phyloP scores from a whole-genome alignment of 1,284 basidiomycete genomes.

The Sporisorium reilianum region DNA sequence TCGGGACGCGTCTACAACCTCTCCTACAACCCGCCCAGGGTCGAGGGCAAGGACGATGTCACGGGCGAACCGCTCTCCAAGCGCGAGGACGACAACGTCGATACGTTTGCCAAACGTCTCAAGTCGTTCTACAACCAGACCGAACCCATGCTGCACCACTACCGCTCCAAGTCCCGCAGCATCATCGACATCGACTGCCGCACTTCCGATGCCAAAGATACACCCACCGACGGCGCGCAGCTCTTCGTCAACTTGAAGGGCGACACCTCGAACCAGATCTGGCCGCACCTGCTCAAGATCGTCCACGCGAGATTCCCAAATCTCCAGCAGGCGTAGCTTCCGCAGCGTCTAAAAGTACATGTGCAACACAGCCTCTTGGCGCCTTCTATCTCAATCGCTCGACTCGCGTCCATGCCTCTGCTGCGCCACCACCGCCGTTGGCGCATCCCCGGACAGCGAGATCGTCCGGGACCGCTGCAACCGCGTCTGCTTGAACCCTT shows the following conservation, averaged over 20 bases:
- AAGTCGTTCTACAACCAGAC: conserved; percentile 87
- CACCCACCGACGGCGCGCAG: conserved; percentile 8
- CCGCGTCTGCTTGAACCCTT: conserved; percentile 27
- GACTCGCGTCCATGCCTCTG: neutral
- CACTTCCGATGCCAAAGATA: conserved; percentile 1
- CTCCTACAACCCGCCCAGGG: conserved; percentile 81
- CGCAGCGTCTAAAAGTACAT: neutral
- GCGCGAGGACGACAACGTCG: conserved; percentile 91
- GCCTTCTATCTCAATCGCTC: neutral
- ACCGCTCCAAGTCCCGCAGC: conserved; percentile 73
- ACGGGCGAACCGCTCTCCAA: conserved; percentile 91
- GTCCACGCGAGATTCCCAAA: conserved; percentile 68
- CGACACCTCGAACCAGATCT: conserved; percentile 89
- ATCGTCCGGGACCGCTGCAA: conserved; percentile 5
- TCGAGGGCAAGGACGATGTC: conserved; percentile 86
- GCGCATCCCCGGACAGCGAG: neutral
- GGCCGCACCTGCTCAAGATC: conserved; percentile 80
- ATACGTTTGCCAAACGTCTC: conserved; percentile 84
- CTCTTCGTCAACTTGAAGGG: conserved; percentile 81
- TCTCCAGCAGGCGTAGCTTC: neutral
- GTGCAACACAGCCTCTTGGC: too few relatives aligned
- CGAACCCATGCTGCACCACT: conserved; percentile 85
- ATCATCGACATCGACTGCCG: conserved; percentile 39
- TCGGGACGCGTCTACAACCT: conserved; percentile 87
- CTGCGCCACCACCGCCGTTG: neutral